Percentiles rank a stretch among this genome's conserved stretches.
Evolutionary conservation across 768 basidiomycete genomes (phyloP).

Genomic region (Nidula microcarpa): DNA sequence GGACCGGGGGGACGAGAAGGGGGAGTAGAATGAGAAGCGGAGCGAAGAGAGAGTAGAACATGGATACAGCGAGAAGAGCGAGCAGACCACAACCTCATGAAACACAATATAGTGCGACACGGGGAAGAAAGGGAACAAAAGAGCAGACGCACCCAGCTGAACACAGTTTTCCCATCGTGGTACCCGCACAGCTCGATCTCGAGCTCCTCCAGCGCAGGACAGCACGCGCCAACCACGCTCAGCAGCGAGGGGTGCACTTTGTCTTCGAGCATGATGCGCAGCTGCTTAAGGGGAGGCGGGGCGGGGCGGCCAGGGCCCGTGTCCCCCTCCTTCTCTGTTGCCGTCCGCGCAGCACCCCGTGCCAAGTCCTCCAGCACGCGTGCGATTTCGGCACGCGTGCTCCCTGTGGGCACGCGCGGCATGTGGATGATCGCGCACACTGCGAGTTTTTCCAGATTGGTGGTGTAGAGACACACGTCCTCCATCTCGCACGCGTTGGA

Average conservation of each 20-base stretch:
- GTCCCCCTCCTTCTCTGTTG: too few species aligned
- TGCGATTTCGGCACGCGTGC: slow-evolving; percentile 26
- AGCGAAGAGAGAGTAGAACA: too few species aligned
- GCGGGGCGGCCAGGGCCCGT: neutral
- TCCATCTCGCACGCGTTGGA: slow-evolving; percentile 33
- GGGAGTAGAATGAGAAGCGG: too few species aligned
- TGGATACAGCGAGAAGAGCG: too few species aligned
- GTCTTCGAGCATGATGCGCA: slow-evolving; percentile 39
- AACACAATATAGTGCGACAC: too few species aligned
- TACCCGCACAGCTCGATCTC: slow-evolving; percentile 42
- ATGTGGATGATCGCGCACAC: slow-evolving; percentile 32
- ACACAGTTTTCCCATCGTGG: slow-evolving; percentile 32
- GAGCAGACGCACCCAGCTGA: slow-evolving; percentile 30
- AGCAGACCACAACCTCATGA: too few species aligned
- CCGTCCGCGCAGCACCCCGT: slow-evolving; percentile 4
- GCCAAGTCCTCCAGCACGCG: slow-evolving; percentile 26
- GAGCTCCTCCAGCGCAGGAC: slow-evolving; percentile 30
- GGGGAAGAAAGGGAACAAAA: too few species aligned
- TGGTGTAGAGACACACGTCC: slow-evolving; percentile 23
- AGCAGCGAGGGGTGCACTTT: slow-evolving; percentile 29
- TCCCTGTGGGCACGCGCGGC: slow-evolving; percentile 32
- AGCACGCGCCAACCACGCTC: slow-evolving; percentile 23
- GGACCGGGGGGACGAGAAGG: too few species aligned
- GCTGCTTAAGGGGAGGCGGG: slow-evolving; percentile 12
- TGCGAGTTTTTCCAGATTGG: slow-evolving; percentile 26